Base-by-base conservation (phyloP, 768 basidiomycete genomes). In the Russula dissimulans region DNA sequence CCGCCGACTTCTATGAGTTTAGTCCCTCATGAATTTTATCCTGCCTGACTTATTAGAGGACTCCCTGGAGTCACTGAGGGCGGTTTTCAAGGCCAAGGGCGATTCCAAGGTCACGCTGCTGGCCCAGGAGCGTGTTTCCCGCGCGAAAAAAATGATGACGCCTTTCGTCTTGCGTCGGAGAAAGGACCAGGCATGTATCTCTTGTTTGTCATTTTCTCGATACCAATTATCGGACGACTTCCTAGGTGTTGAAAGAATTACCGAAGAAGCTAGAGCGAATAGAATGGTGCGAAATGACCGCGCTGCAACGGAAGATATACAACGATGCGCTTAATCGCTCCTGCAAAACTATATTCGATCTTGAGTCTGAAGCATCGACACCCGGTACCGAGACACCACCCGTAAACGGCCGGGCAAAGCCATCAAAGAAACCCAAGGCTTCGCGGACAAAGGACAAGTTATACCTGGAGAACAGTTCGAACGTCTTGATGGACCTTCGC, bases 121-220 rank as follows among this genome's bases (percentile, higher is more conserved):
- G 29, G 91, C 95, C 4, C 87, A 91, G 69, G 89, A 95, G 70
- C 89, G 97, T 52, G 90, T 97, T 26, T 92, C 91, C 18, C 77
- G 95, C 63, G 97, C 97, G 6, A 95, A 97, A 75, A 93, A 92
- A 71, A 97, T 99, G 94, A 93, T 99, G 89, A 97, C 93, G 7
- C 97, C 97, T 0, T 99, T 99, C 71, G 95, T 98, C 26, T 78
- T 99, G 18, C 87, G 97, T n/a, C 82, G 97, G 60, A 82, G 95
- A 67, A 99, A 99, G 74, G 93, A 95, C 67, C 94, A 97, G 76
- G 90, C 84, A 67, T 51, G 76, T 52, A 12, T 14, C 12, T 45
- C 0, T 53, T 31, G 29, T n/a, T 44, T 18, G 15, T 31, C 18
- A 34, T 12, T 17, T 9, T 5, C 14, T 48, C 42, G 29, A 36